Conservation (phyloP, 2,329 filamentous ascomycete genomes). For the Trichoderma polysporum region DNA sequence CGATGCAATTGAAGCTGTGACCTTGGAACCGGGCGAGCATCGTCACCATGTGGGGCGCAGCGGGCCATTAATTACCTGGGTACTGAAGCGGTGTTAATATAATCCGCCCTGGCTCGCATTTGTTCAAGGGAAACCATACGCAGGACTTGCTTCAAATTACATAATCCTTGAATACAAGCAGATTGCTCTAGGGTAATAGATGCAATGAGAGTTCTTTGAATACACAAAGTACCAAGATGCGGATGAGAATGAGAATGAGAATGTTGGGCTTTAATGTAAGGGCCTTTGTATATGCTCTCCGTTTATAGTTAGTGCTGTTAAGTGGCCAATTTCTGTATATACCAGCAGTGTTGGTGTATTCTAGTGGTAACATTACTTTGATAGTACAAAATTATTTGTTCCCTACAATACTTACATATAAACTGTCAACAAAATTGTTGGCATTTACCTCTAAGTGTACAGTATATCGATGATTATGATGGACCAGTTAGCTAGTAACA, state of each 20-base stretch:
- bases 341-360: background rate
- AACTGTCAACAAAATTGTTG: no score
- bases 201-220: background rate
- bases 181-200: background rate
- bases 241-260: no score
- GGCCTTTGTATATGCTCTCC: background rate
- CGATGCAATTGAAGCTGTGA: slow-evolving; percentile 9
- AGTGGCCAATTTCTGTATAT: background rate
- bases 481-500: no score
- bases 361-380: background rate
- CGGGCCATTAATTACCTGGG: slow-evolving; percentile 16
- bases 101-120: slow-evolving; percentile 19
- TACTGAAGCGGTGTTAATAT: slow-evolving; percentile 1
- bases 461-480: no score
- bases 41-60: slow-evolving; percentile 22
- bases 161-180: background rate
- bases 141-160: background rate
- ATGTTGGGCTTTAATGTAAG: background rate
- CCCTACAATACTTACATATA: no score
- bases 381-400: no score
- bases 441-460: no score
- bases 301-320: background rate
- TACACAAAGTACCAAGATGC: no score
- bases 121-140: no score
- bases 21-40: slow-evolving; percentile 1